Base-by-base conservation (phyloP, 2,329 filamentous ascomycete genomes). In the Fusarium newnesense region DNA sequence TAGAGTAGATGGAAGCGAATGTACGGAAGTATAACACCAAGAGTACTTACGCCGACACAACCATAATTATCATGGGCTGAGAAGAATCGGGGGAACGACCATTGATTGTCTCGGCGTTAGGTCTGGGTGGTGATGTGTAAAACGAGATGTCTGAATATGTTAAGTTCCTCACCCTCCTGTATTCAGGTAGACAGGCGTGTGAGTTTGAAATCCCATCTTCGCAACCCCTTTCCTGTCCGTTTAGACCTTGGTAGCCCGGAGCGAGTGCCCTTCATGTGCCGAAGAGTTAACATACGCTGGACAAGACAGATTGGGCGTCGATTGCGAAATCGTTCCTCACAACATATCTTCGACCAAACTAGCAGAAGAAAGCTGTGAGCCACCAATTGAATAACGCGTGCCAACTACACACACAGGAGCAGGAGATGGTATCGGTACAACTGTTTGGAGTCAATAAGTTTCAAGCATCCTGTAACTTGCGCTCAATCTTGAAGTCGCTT, bases 71-170 rank as follows among this genome's bases (percentile, higher is more conserved):
- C 49, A 56, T 53, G 36, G 34, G 28, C 50, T 39, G 24, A 30
- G 42, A 54, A 44, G 37, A 56, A 34, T 40, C 43, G 42, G 43
- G 53, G 36, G n/a, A 43, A 37, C 28, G 34, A 37, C 18, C 50
- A 40, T 39, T 47, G 64, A 44, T 60, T 50, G 32, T 65, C 54
- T 66, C 52, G 68, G 68, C 66, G 61, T 70, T 58, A 32, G 56
- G 66, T 37, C 46, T 70, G 42, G 54, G 49, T 59, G 30, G 60
- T 61, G 56, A 52, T 58, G 65, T 53, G 53, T 60, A 58, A 57
- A 69, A 57, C 62, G 63, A 67, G 53, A 67, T 40, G 49, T 52
- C 60, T 56, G 49, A 39, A 61, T 66, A 46, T 39, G 49, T 60
- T 46, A 49, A 53, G 32, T 58, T 34, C 44, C 28, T 46, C 44